Conservation (phyloP, 2,329 filamentous ascomycete species). For the Scortechinia acanthostroma region DNA sequence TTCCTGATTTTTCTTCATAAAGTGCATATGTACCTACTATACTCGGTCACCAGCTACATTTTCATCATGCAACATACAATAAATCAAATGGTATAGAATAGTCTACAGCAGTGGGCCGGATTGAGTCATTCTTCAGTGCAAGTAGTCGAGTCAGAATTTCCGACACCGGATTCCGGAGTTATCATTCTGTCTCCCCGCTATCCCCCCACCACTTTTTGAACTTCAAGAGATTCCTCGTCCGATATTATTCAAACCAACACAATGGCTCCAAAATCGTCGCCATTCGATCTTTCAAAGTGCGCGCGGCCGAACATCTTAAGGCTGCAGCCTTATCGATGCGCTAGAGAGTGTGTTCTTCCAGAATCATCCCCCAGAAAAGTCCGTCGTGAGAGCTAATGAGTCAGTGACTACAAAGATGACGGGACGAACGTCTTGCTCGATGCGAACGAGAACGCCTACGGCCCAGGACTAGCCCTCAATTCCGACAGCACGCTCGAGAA, state of each 20-base stretch:
- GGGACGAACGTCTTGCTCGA: slow-evolving; percentile 93
- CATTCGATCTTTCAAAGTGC: slow-evolving; percentile 38
- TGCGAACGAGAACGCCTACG: slow-evolving; percentile 95
- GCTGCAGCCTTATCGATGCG: slow-evolving; percentile 42
- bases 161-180: too few species aligned
- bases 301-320: slow-evolving; percentile 41
- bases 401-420: slow-evolving; percentile 96
- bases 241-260: background rate
- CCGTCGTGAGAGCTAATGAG: background rate
- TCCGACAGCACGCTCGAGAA: slow-evolving; percentile 35
- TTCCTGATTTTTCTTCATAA: too few species aligned
- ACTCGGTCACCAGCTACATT: too few species aligned
- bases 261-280: slow-evolving; percentile 4
- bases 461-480: slow-evolving; percentile 63
- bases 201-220: background rate
- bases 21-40: too few species aligned
- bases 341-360: slow-evolving; percentile 33
- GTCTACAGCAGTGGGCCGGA: too few species aligned
- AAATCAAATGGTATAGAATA: too few species aligned
- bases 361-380: too few species aligned
- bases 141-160: too few species aligned
- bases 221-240: background rate
- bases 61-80: too few species aligned
- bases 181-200: too few species aligned
- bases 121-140: too few species aligned